Evolutionary conservation across 345 rosid genomes (phyloP), one percentile per base, ranked within the genome.

Genomic region (Murraya koenigii): DNA sequence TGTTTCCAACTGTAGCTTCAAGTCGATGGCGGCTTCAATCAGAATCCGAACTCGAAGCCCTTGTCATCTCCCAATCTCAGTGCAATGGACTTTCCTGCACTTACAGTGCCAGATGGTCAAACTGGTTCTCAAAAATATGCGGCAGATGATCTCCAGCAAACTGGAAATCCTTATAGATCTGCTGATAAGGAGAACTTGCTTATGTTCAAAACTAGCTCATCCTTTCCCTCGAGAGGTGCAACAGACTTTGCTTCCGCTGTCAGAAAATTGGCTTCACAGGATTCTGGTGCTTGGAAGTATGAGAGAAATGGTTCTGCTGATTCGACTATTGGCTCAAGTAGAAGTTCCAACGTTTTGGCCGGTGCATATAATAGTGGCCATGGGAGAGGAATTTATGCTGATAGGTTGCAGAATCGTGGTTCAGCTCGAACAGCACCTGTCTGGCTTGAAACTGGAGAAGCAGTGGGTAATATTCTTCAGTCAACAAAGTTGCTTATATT

Each of bases 381-480:
- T 77, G 95, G 90, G 68, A 92, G 95, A 84, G 87, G 89, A 61
- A n/a, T 83, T 61, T 89, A 89, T 80, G 78, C 89, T 59, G 95
- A 93, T 71, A 91, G 92, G 86, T 76, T 82, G 66, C 98, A 87
- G 79, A 88, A 59, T 81, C 93, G 88, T 59, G 85, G 89, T 75
- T 88, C 94, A 76, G 85, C 83, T 84, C 93, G 92, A 69, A 61
- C 90, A 72, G 78, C 99, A 84, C 98, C 98, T 80, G 86, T 88
- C 47, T 97, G 97, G 99, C 92, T 97, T 81, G 98, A 97, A 86
- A 97, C 99, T 39, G 98, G 99, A 79, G 99, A 97, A 75, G 91
- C 97, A 70, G 99, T 97, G 79, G 99, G 98, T 97, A 97, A 88
- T 83, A 66, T 86, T 83, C 84, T 78, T 76, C 80, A 75, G 77